A percentile compares a stretch with the other conserved stretches of the same genome.
Conservation (phyloP, 805 yeast species). For the Yamadazyma tumulicola region DNA sequence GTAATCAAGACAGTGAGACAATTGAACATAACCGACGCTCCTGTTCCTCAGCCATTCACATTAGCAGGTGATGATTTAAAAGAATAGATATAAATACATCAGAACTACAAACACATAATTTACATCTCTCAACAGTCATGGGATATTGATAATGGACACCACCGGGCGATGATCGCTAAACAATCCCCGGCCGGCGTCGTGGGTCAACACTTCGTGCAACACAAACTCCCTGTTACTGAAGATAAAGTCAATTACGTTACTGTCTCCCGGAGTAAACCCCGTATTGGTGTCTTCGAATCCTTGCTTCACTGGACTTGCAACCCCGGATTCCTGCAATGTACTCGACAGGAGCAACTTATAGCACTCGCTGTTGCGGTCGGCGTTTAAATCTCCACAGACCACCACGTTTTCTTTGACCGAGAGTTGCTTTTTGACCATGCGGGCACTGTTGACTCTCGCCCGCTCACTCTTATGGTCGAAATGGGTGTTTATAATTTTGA, state of each 20-base stretch:
- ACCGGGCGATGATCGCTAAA: conserved; percentile 41
- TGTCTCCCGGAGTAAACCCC: conserved; percentile 24
- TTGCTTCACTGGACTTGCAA: conserved; percentile 28
- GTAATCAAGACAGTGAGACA: conserved; percentile 83
- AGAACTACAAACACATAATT: neutral
- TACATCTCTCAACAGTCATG: conserved; percentile 1
- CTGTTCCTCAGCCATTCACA: conserved; percentile 66
- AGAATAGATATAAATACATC: conserved; percentile 12
- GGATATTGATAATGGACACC: conserved; percentile 11
- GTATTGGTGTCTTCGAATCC: conserved; percentile 44
- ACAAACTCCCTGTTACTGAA: conserved; percentile 24
- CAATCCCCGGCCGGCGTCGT: conserved; percentile 27
- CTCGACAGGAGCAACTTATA: conserved; percentile 28
- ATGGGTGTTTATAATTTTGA: conserved; percentile 37
- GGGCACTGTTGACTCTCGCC: conserved; percentile 31
- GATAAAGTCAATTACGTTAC: conserved; percentile 39
- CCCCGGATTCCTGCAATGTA: conserved; percentile 15
- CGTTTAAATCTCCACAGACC: conserved; percentile 37
- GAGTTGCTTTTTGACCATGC: too few relatives aligned
- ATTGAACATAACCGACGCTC: conserved; percentile 68
- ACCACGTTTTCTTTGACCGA: too few relatives aligned
- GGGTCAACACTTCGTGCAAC: conserved; percentile 18
- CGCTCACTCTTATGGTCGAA: conserved; percentile 34
- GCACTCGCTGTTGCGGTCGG: conserved; percentile 32
- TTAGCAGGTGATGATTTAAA: conserved; percentile 56